phyloP scores from a whole-genome alignment of 179 eudicot genomes.

The Spinacia oleracea region DNA sequence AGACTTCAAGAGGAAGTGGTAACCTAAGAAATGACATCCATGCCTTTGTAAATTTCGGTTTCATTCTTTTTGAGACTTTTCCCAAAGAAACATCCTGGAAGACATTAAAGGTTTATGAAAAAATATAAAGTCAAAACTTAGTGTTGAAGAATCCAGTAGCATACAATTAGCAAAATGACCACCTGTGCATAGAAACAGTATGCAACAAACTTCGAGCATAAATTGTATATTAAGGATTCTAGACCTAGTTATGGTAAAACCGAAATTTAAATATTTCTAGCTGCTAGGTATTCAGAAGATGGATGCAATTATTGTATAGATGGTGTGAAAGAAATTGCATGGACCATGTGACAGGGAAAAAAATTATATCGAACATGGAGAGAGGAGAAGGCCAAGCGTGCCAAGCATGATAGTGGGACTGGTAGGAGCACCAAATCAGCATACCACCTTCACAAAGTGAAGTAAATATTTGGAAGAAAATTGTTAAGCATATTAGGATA shows the following conservation, averaged over 20 bases:
- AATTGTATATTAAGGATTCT: not conserved
- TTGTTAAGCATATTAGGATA: not conserved
- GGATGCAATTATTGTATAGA: not conserved
- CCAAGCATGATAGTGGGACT: not conserved
- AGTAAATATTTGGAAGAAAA: not conserved
- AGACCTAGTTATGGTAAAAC: not conserved
- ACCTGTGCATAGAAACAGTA: not conserved
- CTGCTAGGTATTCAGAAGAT: not conserved
- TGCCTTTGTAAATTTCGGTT: slow-evolving; percentile 69
- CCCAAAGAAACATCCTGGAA: slow-evolving; percentile 50
- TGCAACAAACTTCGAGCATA: not conserved
- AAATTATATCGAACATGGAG: not conserved
- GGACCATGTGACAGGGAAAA: too few species aligned
- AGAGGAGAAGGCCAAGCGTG: not conserved
- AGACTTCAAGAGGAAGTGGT: slow-evolving; percentile 83
- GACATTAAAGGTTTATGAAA: slow-evolving; percentile 2
- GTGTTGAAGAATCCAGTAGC: not conserved
- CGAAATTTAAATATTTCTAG: not conserved
- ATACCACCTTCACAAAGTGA: not conserved
- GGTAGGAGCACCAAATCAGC: not conserved
- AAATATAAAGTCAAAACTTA: not conserved
- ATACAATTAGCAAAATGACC: not conserved
- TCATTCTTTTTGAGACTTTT: slow-evolving; percentile 64
- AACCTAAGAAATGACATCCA: slow-evolving; percentile 85
- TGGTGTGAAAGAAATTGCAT: not conserved